phyloP scores from a whole-genome alignment of 345 rosid species.

The Rhizophora apiculata region DNA sequence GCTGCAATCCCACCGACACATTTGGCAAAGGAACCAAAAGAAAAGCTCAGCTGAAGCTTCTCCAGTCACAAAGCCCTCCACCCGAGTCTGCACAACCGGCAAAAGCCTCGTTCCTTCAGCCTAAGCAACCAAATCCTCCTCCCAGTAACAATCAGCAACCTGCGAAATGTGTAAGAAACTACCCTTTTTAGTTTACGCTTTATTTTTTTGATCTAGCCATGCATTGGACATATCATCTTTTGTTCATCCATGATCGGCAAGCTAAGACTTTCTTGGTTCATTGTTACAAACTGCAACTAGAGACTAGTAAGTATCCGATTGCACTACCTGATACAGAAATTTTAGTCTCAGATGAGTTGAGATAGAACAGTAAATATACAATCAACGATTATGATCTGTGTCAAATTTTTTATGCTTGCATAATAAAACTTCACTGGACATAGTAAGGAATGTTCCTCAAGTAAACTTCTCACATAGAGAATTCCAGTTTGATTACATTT shows the following conservation, averaged over 20 bases:
- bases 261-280: background rate
- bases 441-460: too few relatives aligned
- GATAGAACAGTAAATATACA: too few relatives aligned
- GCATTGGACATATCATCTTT: too few relatives aligned
- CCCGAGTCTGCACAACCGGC: constrained; percentile 29
- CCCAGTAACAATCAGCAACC: constrained; percentile 17
- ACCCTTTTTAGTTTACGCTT: too few relatives aligned
- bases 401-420: too few relatives aligned
- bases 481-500: background rate
- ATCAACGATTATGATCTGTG: too few relatives aligned
- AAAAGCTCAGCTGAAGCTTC: constrained; percentile 47
- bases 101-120: constrained; percentile 11
- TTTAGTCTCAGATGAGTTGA: too few relatives aligned
- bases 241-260: background rate
- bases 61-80: constrained; percentile 29
- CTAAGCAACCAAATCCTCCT: constrained; percentile 23
- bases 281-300: background rate
- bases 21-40: constrained; percentile 33
- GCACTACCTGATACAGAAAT: background rate
- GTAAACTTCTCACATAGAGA: too few relatives aligned
- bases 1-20: background rate
- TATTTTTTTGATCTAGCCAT: too few relatives aligned
- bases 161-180: constrained; percentile 18
- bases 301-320: background rate
- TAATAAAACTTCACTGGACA: too few relatives aligned